Conservation (phyloP, 805 yeast species). For the Candida sphagnicola region DNA sequence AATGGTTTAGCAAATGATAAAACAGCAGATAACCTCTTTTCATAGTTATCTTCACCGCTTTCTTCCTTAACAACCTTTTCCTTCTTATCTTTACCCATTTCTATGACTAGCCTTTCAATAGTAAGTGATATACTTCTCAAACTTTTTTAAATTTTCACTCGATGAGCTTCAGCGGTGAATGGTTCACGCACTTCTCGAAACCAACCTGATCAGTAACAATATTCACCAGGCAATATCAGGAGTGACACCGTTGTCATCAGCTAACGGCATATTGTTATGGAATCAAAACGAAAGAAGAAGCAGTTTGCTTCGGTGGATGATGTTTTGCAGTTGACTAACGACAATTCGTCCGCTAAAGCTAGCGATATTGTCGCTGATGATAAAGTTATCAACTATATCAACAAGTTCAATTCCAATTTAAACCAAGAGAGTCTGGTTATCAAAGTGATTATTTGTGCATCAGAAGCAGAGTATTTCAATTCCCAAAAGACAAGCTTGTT, state of each 20-base stretch:
- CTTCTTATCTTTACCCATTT: conserved; percentile 37
- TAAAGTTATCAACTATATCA: conserved; percentile 4
- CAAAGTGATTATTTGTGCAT: conserved; percentile 13
- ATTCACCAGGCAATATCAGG: too few relatives aligned
- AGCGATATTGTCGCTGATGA: conserved; percentile 1
- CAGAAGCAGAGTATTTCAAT: conserved; percentile 25
- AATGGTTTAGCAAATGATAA: conserved; percentile 91
- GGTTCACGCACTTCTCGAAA: neutral
- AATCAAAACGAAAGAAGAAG: neutral
- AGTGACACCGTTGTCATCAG: neutral
- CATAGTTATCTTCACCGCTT: conserved; percentile 75
- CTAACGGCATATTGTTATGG: neutral
- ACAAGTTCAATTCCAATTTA: neutral
- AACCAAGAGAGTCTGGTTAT: conserved; percentile 4
- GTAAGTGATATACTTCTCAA: too few relatives aligned
- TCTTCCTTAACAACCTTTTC: conserved; percentile 42
- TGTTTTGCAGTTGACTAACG: conserved; percentile 1
- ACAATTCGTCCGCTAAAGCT: neutral
- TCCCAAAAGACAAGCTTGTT: conserved; percentile 9
- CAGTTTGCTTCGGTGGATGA: neutral
- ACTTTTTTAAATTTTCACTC: neutral
- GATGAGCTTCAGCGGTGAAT: neutral
- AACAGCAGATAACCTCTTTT: conserved; percentile 82
- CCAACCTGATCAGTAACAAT: too few relatives aligned
- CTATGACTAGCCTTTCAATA: neutral